Conservation (phyloP, 345 rosid genomes). For the Corymbia maculata region DNA sequence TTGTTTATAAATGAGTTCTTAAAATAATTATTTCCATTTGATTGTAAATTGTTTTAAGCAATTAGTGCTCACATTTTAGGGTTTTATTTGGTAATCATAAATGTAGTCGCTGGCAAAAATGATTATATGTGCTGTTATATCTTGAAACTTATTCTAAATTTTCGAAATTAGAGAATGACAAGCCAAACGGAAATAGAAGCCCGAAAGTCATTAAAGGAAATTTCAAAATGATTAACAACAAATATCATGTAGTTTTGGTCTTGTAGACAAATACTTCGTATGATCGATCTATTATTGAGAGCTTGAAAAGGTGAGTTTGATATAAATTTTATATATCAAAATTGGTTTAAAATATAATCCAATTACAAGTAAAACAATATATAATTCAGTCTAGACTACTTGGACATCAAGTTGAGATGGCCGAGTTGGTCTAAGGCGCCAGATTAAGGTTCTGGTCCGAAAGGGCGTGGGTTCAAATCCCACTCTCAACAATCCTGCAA, state of each 20-base stretch:
- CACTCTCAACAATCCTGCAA: slow-evolving; percentile 28
- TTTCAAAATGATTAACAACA: not conserved
- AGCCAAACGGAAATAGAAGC: not conserved
- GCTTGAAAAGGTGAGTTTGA: not conserved
- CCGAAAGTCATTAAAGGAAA: not conserved
- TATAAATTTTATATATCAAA: not conserved
- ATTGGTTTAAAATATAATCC: not conserved
- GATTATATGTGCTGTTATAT: not conserved
- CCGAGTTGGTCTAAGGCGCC: slow-evolving; percentile 99
- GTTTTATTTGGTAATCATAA: fast-evolving
- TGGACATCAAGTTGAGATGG: slow-evolving; percentile 39
- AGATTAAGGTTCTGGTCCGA: slow-evolving; percentile 99
- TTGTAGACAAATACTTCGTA: not conserved
- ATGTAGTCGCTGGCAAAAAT: not conserved
- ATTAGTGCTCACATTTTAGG: not conserved
- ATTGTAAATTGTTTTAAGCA: not conserved
- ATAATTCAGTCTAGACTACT: fast-evolving
- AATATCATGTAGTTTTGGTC: not conserved
- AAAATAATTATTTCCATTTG: not conserved
- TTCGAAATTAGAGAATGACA: not conserved
- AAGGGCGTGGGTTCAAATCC: slow-evolving; percentile 99
- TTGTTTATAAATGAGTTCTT: not conserved
- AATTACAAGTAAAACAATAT: no score
- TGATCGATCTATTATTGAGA: not conserved
- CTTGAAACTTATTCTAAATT: not conserved